A percentile compares a stretch with the other conserved stretches of the same genome.
Evolutionary conservation across 192 early-diverging fungal genomes (phyloP).

Genomic region (Kickxella alabastrina): DNA sequence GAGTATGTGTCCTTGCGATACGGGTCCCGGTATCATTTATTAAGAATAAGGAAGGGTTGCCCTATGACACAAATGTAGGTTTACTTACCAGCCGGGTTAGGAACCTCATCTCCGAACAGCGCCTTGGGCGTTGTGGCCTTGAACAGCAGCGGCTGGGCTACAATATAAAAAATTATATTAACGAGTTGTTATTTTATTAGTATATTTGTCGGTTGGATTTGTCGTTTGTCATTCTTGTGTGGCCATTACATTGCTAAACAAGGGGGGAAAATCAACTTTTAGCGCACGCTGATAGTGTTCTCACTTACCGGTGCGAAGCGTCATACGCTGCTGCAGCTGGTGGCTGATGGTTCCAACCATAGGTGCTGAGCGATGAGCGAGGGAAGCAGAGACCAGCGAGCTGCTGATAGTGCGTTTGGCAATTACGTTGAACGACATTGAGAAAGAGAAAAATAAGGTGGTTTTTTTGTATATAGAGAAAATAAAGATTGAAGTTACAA

Average conservation of each 20-base stretch:
- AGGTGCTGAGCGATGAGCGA: background rate
- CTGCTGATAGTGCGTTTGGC: background rate
- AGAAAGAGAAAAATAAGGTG: background rate
- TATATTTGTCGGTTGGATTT: background rate
- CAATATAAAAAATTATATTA: background rate
- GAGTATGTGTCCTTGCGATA: too few species aligned
- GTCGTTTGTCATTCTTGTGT: too few species aligned
- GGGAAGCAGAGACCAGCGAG: background rate
- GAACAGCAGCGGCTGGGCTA: slow-evolving; percentile 26
- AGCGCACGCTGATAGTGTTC: background rate
- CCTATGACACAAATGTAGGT: too few species aligned
- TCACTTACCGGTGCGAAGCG: slow-evolving; percentile 1
- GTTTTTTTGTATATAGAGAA: background rate
- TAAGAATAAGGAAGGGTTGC: too few species aligned
- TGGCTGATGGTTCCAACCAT: background rate
- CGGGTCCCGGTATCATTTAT: too few species aligned
- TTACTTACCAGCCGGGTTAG: slow-evolving; percentile 30
- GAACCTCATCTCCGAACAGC: slow-evolving; percentile 46
- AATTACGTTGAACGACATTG: background rate
- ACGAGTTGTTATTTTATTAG: background rate
- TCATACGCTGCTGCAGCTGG: slow-evolving; percentile 3
- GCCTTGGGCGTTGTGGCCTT: slow-evolving; percentile 15
- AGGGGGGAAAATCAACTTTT: too few species aligned
- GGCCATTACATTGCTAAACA: too few species aligned
- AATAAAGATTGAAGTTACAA: too few species aligned